Base-by-base conservation (phyloP, 202 grass and related monocot genomes). In the Dendrocalamus latiflorus region DNA sequence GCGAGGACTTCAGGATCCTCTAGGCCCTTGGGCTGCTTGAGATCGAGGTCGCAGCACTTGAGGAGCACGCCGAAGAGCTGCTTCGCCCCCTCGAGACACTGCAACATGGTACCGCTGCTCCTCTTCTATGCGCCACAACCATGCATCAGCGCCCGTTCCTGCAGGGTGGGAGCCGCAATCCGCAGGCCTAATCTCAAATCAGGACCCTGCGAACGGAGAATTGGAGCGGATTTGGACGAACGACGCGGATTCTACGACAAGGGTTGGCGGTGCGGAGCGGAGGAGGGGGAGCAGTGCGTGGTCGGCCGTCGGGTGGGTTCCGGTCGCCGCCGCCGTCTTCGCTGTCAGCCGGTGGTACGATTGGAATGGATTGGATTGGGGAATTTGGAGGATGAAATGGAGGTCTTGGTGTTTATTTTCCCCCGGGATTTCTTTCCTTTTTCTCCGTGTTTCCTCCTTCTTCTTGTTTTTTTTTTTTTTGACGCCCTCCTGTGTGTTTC, bases 21-120 rank as follows among this genome's bases (percentile, higher is more conserved):
- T 0, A 94, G 84, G 10, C 92, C 90, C 70, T 74, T 94, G 61
- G 88, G 70, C 75, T 91, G 90, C 68, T 85, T 91, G 81, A 97
- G 83, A 61, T 97, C 92, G 72, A 94, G 53, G 79, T 93, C 90
- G 76, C 77, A 97, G 76, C 92, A 97, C 81, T 80, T 90, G 21
- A 94, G 81, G 45, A 97, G 73, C 63, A 70, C 63, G 59, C 63
- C 60, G 54, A 81, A 68, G 6, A 90, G 78, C 68, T 92, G 89
- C 75, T 72, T 91, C 72, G 94, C 81, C 70, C 88, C 81, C 34
- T 85, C 85, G 42, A 94, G 80, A 61, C 95, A 97, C 68, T 93
- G 84, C 77, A 90, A 89, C 94, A 97, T 97, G 65, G 86, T 93
- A 74, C 70, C 68, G 2, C 25, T 34, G 43, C 66, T 16, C 50